Evolutionary conservation across 192 early-diverging fungal genomes (phyloP).

Genomic region (Coemansia sp.): DNA sequence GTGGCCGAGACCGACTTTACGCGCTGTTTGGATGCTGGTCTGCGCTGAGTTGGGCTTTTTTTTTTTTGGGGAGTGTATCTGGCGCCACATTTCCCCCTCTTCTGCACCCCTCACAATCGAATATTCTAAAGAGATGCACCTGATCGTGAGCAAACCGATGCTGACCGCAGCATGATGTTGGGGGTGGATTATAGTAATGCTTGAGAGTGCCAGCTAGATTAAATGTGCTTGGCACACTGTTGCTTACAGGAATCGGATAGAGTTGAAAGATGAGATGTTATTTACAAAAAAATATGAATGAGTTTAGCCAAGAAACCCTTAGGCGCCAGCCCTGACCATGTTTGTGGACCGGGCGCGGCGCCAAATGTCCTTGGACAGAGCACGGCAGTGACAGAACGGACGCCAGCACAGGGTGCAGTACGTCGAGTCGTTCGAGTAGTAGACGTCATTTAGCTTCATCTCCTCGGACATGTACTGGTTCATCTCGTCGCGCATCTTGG

Average conservation of each 20-base stretch:
- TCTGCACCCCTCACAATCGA: slow-evolving; percentile 5
- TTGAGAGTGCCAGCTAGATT: neutral
- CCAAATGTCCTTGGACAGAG: slow-evolving; percentile 55
- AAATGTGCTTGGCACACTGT: neutral
- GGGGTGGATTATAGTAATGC: slow-evolving; percentile 3
- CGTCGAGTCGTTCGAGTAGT: slow-evolving; percentile 45
- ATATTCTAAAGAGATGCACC: neutral
- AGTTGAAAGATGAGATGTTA: neutral
- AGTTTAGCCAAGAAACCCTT: neutral
- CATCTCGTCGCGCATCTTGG: slow-evolving; percentile 52
- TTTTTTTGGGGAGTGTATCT: neutral
- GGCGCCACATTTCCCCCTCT: neutral
- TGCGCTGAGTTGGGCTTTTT: slow-evolving; percentile 2
- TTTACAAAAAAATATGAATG: slow-evolving; percentile 1
- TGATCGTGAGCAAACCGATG: slow-evolving; percentile 5
- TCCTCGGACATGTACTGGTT: slow-evolving; percentile 46
- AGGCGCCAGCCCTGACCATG: slow-evolving; percentile 53
- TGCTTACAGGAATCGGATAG: neutral
- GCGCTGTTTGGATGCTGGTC: slow-evolving; percentile 20
- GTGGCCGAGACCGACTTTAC: slow-evolving; percentile 34
- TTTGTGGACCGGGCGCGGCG: slow-evolving; percentile 44
- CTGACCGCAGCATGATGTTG: neutral
- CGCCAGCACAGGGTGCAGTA: slow-evolving; percentile 59
- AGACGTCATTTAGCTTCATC: slow-evolving; percentile 53
- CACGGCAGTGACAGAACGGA: slow-evolving; percentile 51